Evolutionary conservation across 2,329 filamentous ascomycete species (phyloP).

Genomic region (Botrytis fragariae): DNA sequence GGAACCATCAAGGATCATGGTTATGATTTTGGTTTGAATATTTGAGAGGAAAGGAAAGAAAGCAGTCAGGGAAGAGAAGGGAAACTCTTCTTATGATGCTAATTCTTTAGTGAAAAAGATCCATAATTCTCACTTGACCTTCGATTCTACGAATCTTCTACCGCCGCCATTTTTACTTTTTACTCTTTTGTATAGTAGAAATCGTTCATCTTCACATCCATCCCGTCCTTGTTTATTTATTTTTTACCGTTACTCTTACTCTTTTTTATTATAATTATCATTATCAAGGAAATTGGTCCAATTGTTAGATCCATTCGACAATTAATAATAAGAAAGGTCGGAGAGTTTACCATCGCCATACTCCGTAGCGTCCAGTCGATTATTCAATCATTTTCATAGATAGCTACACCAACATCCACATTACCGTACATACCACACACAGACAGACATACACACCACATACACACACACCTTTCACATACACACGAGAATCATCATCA

Average conservation of each 20-base stretch:
- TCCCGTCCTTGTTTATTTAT: neutral
- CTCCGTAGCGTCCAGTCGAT: neutral
- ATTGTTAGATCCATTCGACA: neutral
- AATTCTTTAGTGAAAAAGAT: neutral
- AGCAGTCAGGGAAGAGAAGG: neutral
- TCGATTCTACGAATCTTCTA: neutral
- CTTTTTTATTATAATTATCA: neutral
- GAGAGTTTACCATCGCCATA: neutral
- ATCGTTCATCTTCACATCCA: neutral
- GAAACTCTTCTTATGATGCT: neutral
- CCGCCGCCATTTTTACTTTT: neutral
- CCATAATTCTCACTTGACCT: constrained; percentile 9
- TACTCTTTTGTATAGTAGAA: neutral
- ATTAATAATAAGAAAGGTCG: neutral
- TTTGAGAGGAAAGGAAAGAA: neutral
- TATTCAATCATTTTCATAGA: constrained; percentile 6
- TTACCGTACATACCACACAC: neutral
- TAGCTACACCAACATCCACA: neutral
- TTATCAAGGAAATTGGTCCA: neutral
- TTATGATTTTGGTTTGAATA: neutral
- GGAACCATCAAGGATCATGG: neutral
- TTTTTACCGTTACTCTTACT: neutral
- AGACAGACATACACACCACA: neutral
- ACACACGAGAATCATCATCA: neutral
- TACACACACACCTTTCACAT: neutral